Evolutionary conservation across 2,329 filamentous ascomycete genomes (phyloP), one percentile per base, ranked within the genome.

Genomic region (Mollisiaceae sp.): DNA sequence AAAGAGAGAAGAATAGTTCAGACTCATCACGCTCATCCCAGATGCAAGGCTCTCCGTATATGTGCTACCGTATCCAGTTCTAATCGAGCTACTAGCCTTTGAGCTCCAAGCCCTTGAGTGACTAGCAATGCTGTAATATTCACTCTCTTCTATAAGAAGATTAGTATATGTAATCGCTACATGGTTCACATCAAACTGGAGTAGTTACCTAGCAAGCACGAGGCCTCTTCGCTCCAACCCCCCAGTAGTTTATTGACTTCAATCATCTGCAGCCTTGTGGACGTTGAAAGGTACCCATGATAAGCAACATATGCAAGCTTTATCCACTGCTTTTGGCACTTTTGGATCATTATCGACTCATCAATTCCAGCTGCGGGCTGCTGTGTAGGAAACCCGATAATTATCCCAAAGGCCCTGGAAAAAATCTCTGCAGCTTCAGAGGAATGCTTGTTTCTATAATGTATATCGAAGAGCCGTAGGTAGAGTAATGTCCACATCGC

Each of bases 1-100:
- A 45, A 45, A 45, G 43, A 45, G 43, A 45, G 43, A 45, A 45
- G 43, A 45, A 45, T 45, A 45, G 43, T 45, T 45, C 8, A 45
- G 43, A 45, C 43, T 45, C 43, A 45, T 45, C n/a, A n/a, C 43
- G 20, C 43, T 45, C 43, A 45, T 45, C 43, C 43, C 43, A 18
- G 43, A 45, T 18, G 43, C 43, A 45, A 45, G 43, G 43, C 15
- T 45, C 20, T 45, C 43, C 43, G 43, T 45, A 45, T 45, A 45
- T n/a, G 43, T 45, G 43, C 43, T 45, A 45, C 43, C 43, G 43
- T n/a, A 45, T 20, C 4, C 2, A 18, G 15, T 45, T 45, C 6
- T 8, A 2, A 9, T 45, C 43, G 43, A 45, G 14, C 5, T 45
- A 45, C 14, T 20, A 45, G 43, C 14, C 43, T 3, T 45, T 8